These are phyloP conservation scores for Lachnellula occidentalis DNA, from an alignment of 2,329 filamentous ascomycete genomes.

Conservation along the genomic window DNA sequence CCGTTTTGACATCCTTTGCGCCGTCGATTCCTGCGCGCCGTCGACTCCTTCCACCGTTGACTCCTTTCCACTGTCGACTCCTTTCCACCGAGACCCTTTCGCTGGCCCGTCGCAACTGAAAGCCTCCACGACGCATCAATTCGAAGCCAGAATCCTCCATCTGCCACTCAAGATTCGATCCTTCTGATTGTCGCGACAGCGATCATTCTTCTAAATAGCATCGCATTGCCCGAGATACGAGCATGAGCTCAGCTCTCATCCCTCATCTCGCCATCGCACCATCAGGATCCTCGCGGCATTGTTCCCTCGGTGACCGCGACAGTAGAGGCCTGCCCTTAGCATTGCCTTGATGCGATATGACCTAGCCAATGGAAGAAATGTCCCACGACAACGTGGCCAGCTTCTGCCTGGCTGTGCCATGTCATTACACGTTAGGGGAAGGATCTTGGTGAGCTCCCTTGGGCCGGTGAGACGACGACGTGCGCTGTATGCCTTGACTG, in stretches of 20 bases:
- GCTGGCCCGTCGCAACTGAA: slow-evolving; percentile 12
- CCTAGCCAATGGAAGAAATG: slow-evolving; percentile 16
- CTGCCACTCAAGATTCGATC: slow-evolving; percentile 17
- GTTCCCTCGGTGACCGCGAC: slow-evolving; percentile 12
- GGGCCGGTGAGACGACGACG: slow-evolving; percentile 6
- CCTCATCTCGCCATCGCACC: slow-evolving; percentile 10
- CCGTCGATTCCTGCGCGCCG: no score
- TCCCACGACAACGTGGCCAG: not conserved
- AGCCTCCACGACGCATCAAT: slow-evolving; percentile 9
- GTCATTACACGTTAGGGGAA: slow-evolving; percentile 5
- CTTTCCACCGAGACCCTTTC: not conserved
- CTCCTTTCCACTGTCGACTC: no score
- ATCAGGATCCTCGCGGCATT: slow-evolving; percentile 15
- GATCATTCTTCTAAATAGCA: slow-evolving; percentile 10
- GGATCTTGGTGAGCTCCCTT: slow-evolving; percentile 16
- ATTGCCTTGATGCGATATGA: slow-evolving; percentile 17
- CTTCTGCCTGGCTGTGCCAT: slow-evolving; percentile 7
- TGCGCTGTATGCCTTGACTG: slow-evolving; percentile 13
- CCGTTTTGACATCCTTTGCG: no score
- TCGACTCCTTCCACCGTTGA: no score
- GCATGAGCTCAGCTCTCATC: slow-evolving; percentile 7
- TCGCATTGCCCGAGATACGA: slow-evolving; percentile 16
- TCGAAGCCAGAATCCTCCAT: slow-evolving; percentile 18
- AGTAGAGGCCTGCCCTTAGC: slow-evolving; percentile 15
- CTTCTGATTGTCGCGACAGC: slow-evolving; percentile 10